phyloP scores from a whole-genome alignment of 177 flowering plant genomes.

The Vitis hybrid region DNA sequence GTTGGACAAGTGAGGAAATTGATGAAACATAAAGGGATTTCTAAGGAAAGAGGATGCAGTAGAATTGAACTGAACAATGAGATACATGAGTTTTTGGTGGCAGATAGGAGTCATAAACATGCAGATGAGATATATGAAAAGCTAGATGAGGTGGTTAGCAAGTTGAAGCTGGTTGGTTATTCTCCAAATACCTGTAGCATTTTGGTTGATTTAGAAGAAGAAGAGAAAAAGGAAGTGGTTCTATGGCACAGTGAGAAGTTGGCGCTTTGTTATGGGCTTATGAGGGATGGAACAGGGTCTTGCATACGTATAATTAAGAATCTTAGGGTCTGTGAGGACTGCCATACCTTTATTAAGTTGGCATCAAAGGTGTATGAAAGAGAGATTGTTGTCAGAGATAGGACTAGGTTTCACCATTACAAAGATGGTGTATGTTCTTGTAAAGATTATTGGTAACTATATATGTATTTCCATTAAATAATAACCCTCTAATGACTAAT shows the following conservation, averaged over 20 bases:
- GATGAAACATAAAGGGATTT: constrained; percentile 55
- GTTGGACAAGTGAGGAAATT: constrained; percentile 48
- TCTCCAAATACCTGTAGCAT: constrained; percentile 43
- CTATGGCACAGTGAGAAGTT: constrained; percentile 84
- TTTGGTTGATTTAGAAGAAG: constrained; percentile 66
- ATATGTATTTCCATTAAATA: background rate
- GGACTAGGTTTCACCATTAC: constrained; percentile 77
- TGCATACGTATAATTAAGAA: constrained; percentile 67
- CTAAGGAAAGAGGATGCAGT: constrained; percentile 61
- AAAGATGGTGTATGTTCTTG: constrained; percentile 70
- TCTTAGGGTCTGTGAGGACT: constrained; percentile 76
- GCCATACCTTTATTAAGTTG: constrained; percentile 71
- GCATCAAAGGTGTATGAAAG: constrained; percentile 51
- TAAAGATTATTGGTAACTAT: constrained; percentile 66
- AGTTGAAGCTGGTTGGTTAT: constrained; percentile 56
- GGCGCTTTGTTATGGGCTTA: constrained; percentile 63
- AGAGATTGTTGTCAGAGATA: constrained; percentile 67
- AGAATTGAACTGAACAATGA: constrained; percentile 55
- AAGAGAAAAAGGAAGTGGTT: constrained; percentile 58
- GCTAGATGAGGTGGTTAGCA: constrained; percentile 51
- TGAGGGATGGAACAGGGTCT: constrained; percentile 30
- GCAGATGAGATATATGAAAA: constrained; percentile 55
- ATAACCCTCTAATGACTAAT: background rate
- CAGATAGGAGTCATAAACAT: constrained; percentile 55
- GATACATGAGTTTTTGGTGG: constrained; percentile 58